Evolutionary conservation across 2,329 filamentous ascomycete genomes (phyloP), one percentile per base, ranked within the genome.

Genomic region (Diplodia sapinea): DNA sequence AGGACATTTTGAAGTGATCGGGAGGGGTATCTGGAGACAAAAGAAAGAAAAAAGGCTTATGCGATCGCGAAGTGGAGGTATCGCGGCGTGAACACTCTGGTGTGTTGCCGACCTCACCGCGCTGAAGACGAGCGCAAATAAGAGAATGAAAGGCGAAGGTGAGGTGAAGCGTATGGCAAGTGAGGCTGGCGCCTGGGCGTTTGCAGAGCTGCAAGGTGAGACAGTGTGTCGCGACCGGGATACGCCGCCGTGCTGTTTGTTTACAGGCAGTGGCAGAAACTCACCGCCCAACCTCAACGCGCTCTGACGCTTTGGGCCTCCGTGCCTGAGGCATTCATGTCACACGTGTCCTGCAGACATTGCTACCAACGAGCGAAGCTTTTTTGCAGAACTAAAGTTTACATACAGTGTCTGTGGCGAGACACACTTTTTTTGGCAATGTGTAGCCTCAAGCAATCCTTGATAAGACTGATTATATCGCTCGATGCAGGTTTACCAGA

Each of bases 181-280:
- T 51, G 5, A 51, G 59, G 31, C 50, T 36, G 59, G 47, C 31
- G 59, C 59, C 59, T 63, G 47, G 29, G 36, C 29, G 59, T 63
- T 63, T 51, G 59, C 23, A 51, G n/a, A 62, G n/a, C 40, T 43
- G 57, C 57, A 49, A 63, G 17, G 59, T 63, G 59, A 63, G 47
- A 49, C 59, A 51, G 47, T 26, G 59, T 36, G 59, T 50, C 59
- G 59, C 59, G 47, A 51, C 26, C 56, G 40, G 26, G 38, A 49
- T 40, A 49, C 56, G 56, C 23, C 23, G 56, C 26, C 23, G 23
- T 36, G 11, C 40, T 61, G 26, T 63, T 57, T 63, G 59, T 63
- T 63, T 63, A 63, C 59, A 62, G 40, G 26, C 43, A 38, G 23
- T 15, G 57, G 43, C 38, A 43, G 40, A 49, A 49, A 50, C 40